Evolutionary conservation across 2,329 filamentous ascomycete species (phyloP), one percentile per base, ranked within the genome.

Genomic region (Ceratocystis colombiana): DNA sequence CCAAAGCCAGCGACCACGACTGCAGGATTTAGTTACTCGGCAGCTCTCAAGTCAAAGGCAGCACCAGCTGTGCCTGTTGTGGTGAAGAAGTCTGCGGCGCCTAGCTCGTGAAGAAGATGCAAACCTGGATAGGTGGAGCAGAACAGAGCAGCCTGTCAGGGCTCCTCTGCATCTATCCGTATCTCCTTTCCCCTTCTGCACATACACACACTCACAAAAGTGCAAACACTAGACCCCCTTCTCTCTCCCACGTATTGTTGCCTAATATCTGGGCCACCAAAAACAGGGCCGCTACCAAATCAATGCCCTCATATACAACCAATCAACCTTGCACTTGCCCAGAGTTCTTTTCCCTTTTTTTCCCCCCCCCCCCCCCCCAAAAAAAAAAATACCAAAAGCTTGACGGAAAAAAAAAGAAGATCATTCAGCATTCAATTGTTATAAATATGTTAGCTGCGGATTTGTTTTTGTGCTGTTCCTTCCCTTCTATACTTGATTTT

Each of bases 41-140:
- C 57, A n/a, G 66, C 64, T 30, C 62, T 68, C 20, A 68, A 68
- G 66, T 64, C 66, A 30, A 67, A 67, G 65, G 65, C 64, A 4
- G 59, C 44, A 5, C 57, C 59, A 20, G 48, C 64, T 15, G 50
- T 55, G 50, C 50, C 50, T 28, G 20, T 55, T 10, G 22, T 30
- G 20, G 50, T 55, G 50, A 55, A 55, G 10, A 55, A 55, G 50
- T 55, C 62, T 12, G 62, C 45, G 17, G 62, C 62, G 6, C 12
- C 50, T 20, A 55, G 50, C 22, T 55, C 50, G 50, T 55, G 12
- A 55, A 25, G 50, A 5, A 28, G 50, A n/a, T 17, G 44, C 6
- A 10, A 48, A 10, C 37, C 37, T 41, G 37, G 12, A 41, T 41
- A 41, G 46, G 6, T 17, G 17, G 5, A 10, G 46, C 17, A 48